Conservation (phyloP, 2,329 filamentous ascomycete genomes). For the Aureobasidium sp. region DNA sequence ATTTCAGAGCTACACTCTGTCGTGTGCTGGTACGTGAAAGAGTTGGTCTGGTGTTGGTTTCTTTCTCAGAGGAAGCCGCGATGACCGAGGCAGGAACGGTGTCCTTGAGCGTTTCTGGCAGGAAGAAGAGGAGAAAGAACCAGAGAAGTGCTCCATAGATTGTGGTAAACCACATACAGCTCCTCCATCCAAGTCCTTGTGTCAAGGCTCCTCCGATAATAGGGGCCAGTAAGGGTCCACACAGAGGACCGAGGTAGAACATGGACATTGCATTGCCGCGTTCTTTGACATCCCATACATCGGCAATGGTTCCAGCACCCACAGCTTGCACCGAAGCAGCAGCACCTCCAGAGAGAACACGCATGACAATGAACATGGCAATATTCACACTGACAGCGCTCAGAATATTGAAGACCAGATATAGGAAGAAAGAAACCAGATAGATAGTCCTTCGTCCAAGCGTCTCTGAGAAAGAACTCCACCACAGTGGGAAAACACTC, state of each 20-base stretch:
- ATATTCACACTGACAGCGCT: slow-evolving; percentile 63
- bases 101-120: slow-evolving; percentile 54
- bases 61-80: slow-evolving; percentile 25
- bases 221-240: slow-evolving; percentile 66
- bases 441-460: slow-evolving; percentile 71
- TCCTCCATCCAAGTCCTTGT: slow-evolving; percentile 62
- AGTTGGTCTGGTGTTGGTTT: slow-evolving; percentile 14
- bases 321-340: slow-evolving; percentile 76
- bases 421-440: slow-evolving; percentile 63
- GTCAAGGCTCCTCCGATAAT: slow-evolving; percentile 69
- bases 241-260: slow-evolving; percentile 72
- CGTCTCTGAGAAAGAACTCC: slow-evolving; percentile 59
- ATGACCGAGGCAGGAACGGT: slow-evolving; percentile 23
- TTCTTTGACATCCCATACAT: slow-evolving; percentile 67
- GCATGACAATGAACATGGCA: slow-evolving; percentile 68
- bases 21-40: slow-evolving; percentile 49
- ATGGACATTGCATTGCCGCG: slow-evolving; percentile 72
- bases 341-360: slow-evolving; percentile 65
- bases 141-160: slow-evolving; percentile 58
- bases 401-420: slow-evolving; percentile 61
- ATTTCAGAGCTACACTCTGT: slow-evolving; percentile 52
- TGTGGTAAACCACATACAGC: slow-evolving; percentile 68
- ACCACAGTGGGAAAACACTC: slow-evolving; percentile 81
- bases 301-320: slow-evolving; percentile 73
- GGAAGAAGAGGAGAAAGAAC: slow-evolving; percentile 49